These are phyloP conservation scores for Microdochium nivale DNA, from an alignment of 2,329 filamentous ascomycete species.

Conservation along the genomic window DNA sequence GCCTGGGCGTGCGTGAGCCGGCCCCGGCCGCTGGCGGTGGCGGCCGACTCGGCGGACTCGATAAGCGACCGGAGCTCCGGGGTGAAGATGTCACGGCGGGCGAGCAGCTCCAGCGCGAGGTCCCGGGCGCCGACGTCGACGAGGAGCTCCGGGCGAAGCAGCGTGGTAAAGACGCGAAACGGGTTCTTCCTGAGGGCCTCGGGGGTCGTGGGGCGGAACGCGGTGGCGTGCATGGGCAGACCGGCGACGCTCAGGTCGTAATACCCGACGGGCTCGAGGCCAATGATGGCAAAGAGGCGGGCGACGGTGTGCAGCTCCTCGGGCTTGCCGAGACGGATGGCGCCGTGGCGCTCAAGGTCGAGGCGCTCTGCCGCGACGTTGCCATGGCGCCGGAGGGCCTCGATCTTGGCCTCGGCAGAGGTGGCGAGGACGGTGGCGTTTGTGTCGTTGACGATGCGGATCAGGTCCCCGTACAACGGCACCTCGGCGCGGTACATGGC, in stretches of 20 bases:
- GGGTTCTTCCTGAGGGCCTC: constrained; percentile 29
- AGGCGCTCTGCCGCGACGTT: constrained; percentile 1
- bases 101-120: constrained; percentile 23
- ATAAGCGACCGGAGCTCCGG: constrained; percentile 26
- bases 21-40: constrained; percentile 11
- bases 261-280: constrained; percentile 40
- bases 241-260: constrained; percentile 38
- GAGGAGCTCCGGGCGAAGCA: constrained; percentile 32
- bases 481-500: constrained; percentile 14
- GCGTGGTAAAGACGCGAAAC: constrained; percentile 33
- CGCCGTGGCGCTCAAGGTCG: constrained; percentile 19
- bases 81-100: constrained; percentile 31
- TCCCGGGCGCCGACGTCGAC: constrained; percentile 16
- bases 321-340: constrained; percentile 27
- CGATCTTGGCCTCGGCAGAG: background rate
- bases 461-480: constrained; percentile 11
- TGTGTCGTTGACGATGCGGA: constrained; percentile 8
- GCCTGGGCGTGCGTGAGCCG: constrained; percentile 20
- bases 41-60: constrained; percentile 18
- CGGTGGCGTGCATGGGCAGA: constrained; percentile 42
- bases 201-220: constrained; percentile 32
- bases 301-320: constrained; percentile 24
- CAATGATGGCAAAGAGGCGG: constrained; percentile 36
- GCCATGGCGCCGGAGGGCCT: background rate
- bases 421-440: background rate